phyloP scores from a whole-genome alignment of 2,329 filamentous ascomycete species.

The Xylariomycetidae sp. region DNA sequence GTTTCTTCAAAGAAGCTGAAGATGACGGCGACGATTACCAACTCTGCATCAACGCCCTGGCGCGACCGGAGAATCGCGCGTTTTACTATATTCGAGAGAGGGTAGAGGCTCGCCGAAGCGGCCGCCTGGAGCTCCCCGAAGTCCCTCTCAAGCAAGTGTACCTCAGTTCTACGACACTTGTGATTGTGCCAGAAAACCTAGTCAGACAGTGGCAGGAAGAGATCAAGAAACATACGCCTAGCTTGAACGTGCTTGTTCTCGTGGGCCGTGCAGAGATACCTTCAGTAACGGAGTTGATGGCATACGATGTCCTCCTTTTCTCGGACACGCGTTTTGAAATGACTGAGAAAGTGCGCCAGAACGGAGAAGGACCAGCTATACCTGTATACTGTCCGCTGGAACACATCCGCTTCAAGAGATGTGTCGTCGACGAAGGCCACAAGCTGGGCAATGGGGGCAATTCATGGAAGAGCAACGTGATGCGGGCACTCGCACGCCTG shows the following conservation, averaged over 20 bases:
- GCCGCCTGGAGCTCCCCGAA: slow-evolving; percentile 27
- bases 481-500: slow-evolving; percentile 46
- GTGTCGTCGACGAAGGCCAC: slow-evolving; percentile 91
- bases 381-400: slow-evolving; percentile 54
- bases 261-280: slow-evolving; percentile 52
- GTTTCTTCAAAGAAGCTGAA: slow-evolving; percentile 50
- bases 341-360: slow-evolving; percentile 42
- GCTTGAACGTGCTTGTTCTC: slow-evolving; percentile 60
- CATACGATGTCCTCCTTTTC: slow-evolving; percentile 73
- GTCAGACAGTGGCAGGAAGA: slow-evolving; percentile 79
- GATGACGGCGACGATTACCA: slow-evolving; percentile 44
- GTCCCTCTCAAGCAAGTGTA: slow-evolving; percentile 44
- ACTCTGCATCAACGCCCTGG: slow-evolving; percentile 50
- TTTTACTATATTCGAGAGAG: slow-evolving; percentile 49
- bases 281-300: slow-evolving; percentile 47
- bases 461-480: slow-evolving; percentile 49
- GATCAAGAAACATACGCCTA: slow-evolving; percentile 68
- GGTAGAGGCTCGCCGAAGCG: slow-evolving; percentile 32
- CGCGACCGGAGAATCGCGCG: slow-evolving; percentile 43
- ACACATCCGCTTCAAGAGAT: slow-evolving; percentile 73
- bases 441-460: slow-evolving; percentile 62
- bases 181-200: slow-evolving; percentile 79
- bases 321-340: slow-evolving; percentile 67
- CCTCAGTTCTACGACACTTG: slow-evolving; percentile 63
- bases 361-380: slow-evolving; percentile 21